These are phyloP conservation scores for Nitzschia inconspicua DNA, from an alignment of 108 stramenopile genomes.

Conservation along the genomic window DNA sequence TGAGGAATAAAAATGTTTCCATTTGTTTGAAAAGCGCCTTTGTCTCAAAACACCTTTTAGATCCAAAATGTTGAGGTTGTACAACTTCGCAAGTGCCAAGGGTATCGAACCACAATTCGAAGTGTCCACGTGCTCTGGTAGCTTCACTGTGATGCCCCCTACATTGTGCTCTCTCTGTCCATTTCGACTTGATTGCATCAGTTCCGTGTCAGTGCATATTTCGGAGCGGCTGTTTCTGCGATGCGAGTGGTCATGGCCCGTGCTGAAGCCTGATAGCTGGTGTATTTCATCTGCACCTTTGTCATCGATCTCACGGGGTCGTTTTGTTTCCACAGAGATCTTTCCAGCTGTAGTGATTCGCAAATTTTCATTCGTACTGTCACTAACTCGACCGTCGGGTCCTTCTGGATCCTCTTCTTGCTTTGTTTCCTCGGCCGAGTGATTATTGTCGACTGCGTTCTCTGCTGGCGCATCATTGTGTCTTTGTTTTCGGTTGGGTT, in stretches of 20 bases:
- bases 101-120: conserved; percentile 35
- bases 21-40: neutral
- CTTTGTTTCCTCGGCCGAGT: neutral
- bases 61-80: conserved; percentile 47
- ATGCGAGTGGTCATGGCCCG: too few relatives aligned
- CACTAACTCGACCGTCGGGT: neutral
- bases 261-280: too few relatives aligned
- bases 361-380: too few relatives aligned
- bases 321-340: too few relatives aligned
- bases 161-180: neutral
- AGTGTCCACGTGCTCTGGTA: neutral
- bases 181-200: too few relatives aligned
- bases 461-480: neutral
- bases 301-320: too few relatives aligned
- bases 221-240: too few relatives aligned
- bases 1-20: neutral
- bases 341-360: too few relatives aligned
- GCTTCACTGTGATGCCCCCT: neutral
- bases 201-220: too few relatives aligned
- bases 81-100: conserved; percentile 64
- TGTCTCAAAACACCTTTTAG: conserved; percentile 14
- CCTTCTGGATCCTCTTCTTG: conserved; percentile 3
- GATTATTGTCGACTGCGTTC: neutral
- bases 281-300: too few relatives aligned
- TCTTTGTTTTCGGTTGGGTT: conserved; percentile 21